Base-by-base conservation (phyloP, 2,329 filamentous ascomycete genomes). In the Xylaria arbuscula region DNA sequence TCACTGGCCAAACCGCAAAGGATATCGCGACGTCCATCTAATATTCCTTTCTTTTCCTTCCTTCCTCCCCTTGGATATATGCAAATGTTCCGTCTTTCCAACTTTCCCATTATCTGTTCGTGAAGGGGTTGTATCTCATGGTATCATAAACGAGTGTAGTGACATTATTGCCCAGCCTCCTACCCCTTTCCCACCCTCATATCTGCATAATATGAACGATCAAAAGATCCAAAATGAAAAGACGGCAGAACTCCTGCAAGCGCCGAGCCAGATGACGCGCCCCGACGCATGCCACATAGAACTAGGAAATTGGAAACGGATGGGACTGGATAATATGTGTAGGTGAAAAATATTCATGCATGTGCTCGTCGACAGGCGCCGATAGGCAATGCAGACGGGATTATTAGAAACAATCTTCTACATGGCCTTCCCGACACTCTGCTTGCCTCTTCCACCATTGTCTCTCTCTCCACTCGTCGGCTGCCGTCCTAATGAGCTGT, bases 391-490 rank as follows among this genome's bases (percentile, higher is more conserved):
- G 36, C 10, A 24, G n/a, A 11, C 11, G 22, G 22, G 36, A 45
- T 45, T 32, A 19, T 42, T 40, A 13, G 32, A 24, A 51, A 51
- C 24, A 9, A 7, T 7, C 17, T 45, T 32, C 75, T 57, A 81
- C 42, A 79, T 71, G 2, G 80, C 80, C 66, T 78, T 80, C 10
- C 80, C 80, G 5, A 81, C 79, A 57, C 75, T 78, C 38, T 69
- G 70, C 58, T 74, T 68, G 45, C 74, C 77, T 9, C 61, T 68
- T 1, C 72, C 72, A 32, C 75, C 76, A 58, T 60, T 59, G 64
- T 74, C 73, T 45, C 65, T 73, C 38, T 72, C 71, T 3, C 66
- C 65, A 17, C 53, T 55, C 17, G 15, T 57, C n/a, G 45, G n/a
- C 17, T 24, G 47, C 32, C 62, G 54, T 13, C 68, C 72, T 17